These are phyloP conservation scores for Leptographium galeiforme DNA, from an alignment of 2,329 filamentous ascomycete species.

Conservation along the genomic window DNA sequence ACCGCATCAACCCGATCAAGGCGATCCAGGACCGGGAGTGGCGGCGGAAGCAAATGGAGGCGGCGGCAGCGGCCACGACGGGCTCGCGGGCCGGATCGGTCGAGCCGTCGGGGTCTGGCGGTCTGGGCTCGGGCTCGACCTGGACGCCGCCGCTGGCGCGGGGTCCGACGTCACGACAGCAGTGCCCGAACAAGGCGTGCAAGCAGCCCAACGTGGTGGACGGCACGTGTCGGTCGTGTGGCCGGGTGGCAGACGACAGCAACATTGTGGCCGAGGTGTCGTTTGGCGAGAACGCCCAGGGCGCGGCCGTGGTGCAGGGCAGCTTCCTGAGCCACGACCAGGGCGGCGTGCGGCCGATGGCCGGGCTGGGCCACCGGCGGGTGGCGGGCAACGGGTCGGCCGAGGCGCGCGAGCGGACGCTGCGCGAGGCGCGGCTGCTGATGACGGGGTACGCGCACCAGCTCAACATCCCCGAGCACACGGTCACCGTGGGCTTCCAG, in stretches of 20 bases:
- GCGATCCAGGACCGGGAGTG: slow-evolving; percentile 39
- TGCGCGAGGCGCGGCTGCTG: slow-evolving; percentile 42
- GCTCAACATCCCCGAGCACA: slow-evolving; percentile 45
- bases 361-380: slow-evolving; percentile 44
- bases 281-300: slow-evolving; percentile 77
- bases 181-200: slow-evolving; percentile 47
- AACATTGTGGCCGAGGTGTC: slow-evolving; percentile 87
- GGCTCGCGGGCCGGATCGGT: background rate
- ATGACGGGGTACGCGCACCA: slow-evolving; percentile 50
- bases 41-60: slow-evolving; percentile 24
- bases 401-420: slow-evolving; percentile 45
- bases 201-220: slow-evolving; percentile 48
- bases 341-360: slow-evolving; percentile 57
- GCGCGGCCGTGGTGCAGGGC: slow-evolving; percentile 82
- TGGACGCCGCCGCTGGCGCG: slow-evolving; percentile 12
- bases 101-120: no score
- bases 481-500: slow-evolving; percentile 52
- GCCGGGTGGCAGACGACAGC: slow-evolving; percentile 68
- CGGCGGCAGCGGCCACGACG: slow-evolving; percentile 11
- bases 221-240: slow-evolving; percentile 69
- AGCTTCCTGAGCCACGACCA: slow-evolving; percentile 79
- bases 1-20: slow-evolving; percentile 31
- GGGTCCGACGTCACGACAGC: slow-evolving; percentile 18
- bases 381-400: slow-evolving; percentile 39
- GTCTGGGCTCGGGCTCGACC: no score